Evolutionary conservation across 2,329 filamentous ascomycete species (phyloP).

Genomic region (Botrytis tulipae): DNA sequence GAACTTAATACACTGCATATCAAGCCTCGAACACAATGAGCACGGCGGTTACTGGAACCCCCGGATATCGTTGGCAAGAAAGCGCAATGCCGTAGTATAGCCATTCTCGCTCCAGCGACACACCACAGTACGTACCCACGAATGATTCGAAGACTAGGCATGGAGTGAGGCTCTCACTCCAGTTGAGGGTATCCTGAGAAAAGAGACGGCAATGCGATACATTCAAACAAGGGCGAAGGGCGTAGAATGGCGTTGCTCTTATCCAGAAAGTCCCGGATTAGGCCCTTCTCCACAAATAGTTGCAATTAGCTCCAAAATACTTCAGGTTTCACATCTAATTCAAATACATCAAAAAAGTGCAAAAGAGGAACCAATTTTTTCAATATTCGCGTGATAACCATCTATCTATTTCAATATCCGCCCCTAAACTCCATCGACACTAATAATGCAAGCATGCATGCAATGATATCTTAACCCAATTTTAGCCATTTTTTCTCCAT

Average conservation of each 20-base stretch:
- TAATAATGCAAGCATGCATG: neutral
- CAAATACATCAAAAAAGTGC: neutral
- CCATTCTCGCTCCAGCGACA: rapidly evolving
- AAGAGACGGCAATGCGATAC: neutral
- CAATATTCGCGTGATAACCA: neutral
- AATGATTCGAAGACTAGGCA: neutral
- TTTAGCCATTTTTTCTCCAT: slow-evolving; percentile 6
- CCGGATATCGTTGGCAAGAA: neutral
- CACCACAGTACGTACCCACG: neutral
- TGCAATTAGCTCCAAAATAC: neutral
- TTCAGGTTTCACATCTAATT: neutral
- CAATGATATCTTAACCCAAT: slow-evolving; percentile 11
- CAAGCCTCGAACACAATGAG: neutral
- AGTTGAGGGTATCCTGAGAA: neutral
- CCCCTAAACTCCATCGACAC: slow-evolving; percentile 11
- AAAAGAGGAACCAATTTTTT: neutral
- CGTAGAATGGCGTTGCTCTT: neutral
- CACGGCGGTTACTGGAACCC: neutral
- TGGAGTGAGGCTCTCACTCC: neutral
- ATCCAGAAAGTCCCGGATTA: neutral
- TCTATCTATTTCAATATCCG: neutral
- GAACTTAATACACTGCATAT: neutral
- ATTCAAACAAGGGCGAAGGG: neutral
- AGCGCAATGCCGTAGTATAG: neutral
- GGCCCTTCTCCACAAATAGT: neutral